Base-by-base conservation (phyloP, 306 rosid genomes). In the Pterocarpus santalinus region DNA sequence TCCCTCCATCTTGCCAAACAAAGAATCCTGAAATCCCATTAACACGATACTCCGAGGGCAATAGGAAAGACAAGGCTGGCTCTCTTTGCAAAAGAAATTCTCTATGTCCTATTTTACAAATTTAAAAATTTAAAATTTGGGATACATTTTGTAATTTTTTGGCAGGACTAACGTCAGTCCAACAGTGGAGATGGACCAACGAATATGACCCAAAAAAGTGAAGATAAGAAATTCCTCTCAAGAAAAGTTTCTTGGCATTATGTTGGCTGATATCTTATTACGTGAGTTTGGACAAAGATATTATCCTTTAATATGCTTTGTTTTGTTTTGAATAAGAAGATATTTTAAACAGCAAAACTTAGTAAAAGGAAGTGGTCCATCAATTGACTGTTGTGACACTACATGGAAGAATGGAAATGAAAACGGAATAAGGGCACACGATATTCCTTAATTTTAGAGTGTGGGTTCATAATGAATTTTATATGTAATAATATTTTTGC, bases 191-290 rank as follows among this genome's bases (percentile, higher is more conserved):
- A 22, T 22, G 28, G 28, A 22, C 28, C 28, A 22, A 22, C 28
- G 28, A 22, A 22, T 7, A 30, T 35, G 32, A 8, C 65, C 56
- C 57, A 49, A 56, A 49, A 34, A 60, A 16, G 11, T 35, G 8
- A 8, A 49, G 53, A n/a, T n/a, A 22, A 57, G 41, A 57, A 72
- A 68, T 33, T n/a, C 44, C 32, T 16, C n/a, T 2, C 3, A 79
- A 13, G 7, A 46, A 79, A 32, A 69, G 70, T 16, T 69, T 61
- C 68, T 46, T 36, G 46, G 8, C 32, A 77, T 65, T 9, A 6
- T 22, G 47, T 65, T 5, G 11, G 47, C 9, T 47, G 2, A 2
- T 3, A 47, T 9, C 53, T 22, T 22, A 22, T 22, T 22, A 22
- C 28, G 53, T 2, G 58, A 22, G 33, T 69, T 12, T 69, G 58